Conservation (phyloP, 176 grass and related monocot species). For the Rhynchospora pubera region DNA sequence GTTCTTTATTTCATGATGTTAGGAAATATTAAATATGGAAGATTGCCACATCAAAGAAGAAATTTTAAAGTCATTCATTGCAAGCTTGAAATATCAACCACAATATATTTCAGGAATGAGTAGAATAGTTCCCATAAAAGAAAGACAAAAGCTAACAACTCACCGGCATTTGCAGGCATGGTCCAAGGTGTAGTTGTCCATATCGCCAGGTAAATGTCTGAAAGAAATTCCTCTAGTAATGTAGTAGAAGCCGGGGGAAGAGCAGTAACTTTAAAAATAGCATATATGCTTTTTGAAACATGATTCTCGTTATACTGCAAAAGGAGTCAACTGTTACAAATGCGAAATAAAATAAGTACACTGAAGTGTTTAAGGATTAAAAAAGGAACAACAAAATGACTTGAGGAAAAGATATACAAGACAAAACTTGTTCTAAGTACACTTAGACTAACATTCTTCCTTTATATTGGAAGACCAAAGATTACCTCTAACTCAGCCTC, state of each 20-base stretch:
- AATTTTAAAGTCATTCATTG: neutral
- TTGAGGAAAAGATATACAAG: conserved; percentile 23
- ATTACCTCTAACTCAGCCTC: conserved; percentile 96
- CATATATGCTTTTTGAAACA: conserved; percentile 95
- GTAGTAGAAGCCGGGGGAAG: conserved; percentile 25
- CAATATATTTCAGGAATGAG: neutral
- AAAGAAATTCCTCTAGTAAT: conserved; percentile 70
- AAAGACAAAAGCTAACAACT: conserved; percentile 24
- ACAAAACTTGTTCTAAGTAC: neutral
- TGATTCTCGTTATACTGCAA: conserved; percentile 89
- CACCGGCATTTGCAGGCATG: conserved; percentile 97
- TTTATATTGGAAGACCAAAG: neutral
- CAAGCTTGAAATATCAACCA: neutral
- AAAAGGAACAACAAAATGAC: conserved; percentile 4
- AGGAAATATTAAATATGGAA: conserved; percentile 5
- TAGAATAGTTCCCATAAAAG: neutral
- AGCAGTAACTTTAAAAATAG: conserved; percentile 70
- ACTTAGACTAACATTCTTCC: neutral
- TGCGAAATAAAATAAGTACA: conserved; percentile 8
- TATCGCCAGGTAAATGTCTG: conserved; percentile 70
- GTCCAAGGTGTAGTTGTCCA: conserved; percentile 99
- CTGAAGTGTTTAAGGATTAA: neutral
- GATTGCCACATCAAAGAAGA: neutral
- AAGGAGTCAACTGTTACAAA: conserved; percentile 20
- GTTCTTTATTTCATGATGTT: neutral